These are phyloP conservation scores for Yarrowia sp. DNA, from an alignment of 805 yeast genomes.

Conservation along the genomic window DNA sequence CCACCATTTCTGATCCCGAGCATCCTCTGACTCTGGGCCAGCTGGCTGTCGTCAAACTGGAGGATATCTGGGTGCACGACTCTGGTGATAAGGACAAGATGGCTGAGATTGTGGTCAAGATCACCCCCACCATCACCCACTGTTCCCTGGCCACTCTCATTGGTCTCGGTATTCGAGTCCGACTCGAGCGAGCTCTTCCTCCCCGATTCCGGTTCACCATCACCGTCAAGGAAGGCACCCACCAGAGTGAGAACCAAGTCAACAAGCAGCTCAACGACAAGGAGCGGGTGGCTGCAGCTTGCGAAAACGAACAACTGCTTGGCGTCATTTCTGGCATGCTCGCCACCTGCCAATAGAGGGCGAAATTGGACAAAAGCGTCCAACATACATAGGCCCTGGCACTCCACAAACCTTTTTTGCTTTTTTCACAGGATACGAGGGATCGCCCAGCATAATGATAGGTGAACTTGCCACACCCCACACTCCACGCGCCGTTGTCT, in stretches of 20 bases:
- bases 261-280: conserved; percentile 96
- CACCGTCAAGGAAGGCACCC: conserved; percentile 83
- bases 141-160: conserved; percentile 94
- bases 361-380: background rate
- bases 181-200: conserved; percentile 85
- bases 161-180: conserved; percentile 89
- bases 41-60: conserved; percentile 83
- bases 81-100: conserved; percentile 51
- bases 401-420: background rate
- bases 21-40: conserved; percentile 95
- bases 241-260: conserved; percentile 93
- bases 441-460: background rate
- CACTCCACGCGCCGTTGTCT: background rate
- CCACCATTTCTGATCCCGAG: conserved; percentile 92
- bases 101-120: conserved; percentile 73
- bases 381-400: background rate
- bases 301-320: conserved; percentile 89
- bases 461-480: background rate
- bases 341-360: conserved; percentile 53
- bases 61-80: conserved; percentile 70
- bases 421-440: conserved; percentile 15
- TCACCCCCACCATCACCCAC: conserved; percentile 97
- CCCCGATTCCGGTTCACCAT: conserved; percentile 77
- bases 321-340: conserved; percentile 92
- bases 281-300: conserved; percentile 97